Evolutionary conservation across 2,329 filamentous ascomycete genomes (phyloP).

Genomic region (Xylaria sp.): DNA sequence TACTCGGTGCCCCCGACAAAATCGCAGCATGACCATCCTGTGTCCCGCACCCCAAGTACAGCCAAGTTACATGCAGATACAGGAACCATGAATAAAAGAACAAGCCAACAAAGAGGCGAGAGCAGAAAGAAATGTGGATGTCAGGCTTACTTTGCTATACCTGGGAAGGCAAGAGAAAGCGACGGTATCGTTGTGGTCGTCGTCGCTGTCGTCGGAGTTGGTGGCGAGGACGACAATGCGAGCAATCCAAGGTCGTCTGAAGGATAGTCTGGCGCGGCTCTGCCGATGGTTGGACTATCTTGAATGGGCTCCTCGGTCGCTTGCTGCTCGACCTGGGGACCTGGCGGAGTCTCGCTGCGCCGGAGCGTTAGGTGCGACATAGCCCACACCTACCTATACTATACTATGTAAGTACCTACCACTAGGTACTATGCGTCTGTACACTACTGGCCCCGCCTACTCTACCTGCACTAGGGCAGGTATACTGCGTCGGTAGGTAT

Average conservation of each 20-base stretch:
- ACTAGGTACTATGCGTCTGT: neutral
- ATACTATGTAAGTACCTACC: neutral
- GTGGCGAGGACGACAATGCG: constrained; percentile 28
- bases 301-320: constrained; percentile 45
- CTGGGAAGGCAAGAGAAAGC: constrained; percentile 18
- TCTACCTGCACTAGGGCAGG: neutral
- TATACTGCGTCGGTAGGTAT: too few relatives aligned
- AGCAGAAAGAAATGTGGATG: neutral
- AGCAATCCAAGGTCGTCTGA: constrained; percentile 26
- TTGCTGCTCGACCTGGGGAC: constrained; percentile 42
- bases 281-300: constrained; percentile 61
- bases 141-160: constrained; percentile 24
- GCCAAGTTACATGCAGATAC: constrained; percentile 13
- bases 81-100: constrained; percentile 6
- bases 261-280: constrained; percentile 48
- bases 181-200: constrained; percentile 1
- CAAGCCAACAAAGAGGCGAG: constrained; percentile 13
- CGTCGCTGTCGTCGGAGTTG: constrained; percentile 39
- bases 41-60: constrained; percentile 11
- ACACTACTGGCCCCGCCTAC: neutral
- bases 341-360: constrained; percentile 55
- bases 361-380: constrained; percentile 65
- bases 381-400: constrained; percentile 3
- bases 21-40: constrained; percentile 5
- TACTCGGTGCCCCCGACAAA: constrained; percentile 11